Base-by-base conservation (phyloP, 768 basidiomycete genomes). In the Termitomyces sp. region DNA sequence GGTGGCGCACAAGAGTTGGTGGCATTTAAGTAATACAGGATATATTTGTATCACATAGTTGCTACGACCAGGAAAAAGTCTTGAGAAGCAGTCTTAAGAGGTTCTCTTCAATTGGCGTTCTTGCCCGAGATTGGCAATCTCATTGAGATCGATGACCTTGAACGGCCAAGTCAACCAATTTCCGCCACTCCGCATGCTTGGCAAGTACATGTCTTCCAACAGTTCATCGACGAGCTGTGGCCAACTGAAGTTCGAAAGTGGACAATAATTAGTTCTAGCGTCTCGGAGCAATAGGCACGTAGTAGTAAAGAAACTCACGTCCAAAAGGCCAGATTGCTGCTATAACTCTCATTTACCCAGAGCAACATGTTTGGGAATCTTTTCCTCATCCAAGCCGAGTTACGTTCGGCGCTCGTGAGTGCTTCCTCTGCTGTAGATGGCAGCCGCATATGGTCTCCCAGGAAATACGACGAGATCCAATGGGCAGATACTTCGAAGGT, bases 161-260 rank as follows among this genome's bases (percentile, higher is more conserved):
- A 89, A 87, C 0, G 81, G 76, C 86, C 87, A 89, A 9, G 81
- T 88, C 4, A 88, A 63, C 84, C 85, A 88, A 62, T 83, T 87
- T 15, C 88, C 85, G 2, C 87, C 85, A 39, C 82, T 85, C 6
- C 87, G 75, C 74, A 77, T 72, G 28, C 63, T 79, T 0, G 63
- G 76, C 22, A 89, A 65, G n/a, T 76, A 74, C 84, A 89, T 84
- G 61, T 89, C 88, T 4, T 82, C 82, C 51, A 88, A 69, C 3
- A 89, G 71, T 4, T 83, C 78, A 59, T 89, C 87, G 0, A 78
- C 72, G 4, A 77, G 69, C 66, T 88, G 88, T 0, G 87, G 85
- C 85, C 86, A 89, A 32, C 86, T 87, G 63, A 18, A 58, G 28
- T 55, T 40, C 4, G 1, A 40, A 40, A 40, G 53, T 46, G 32